Base-by-base conservation (phyloP, 2,329 filamentous ascomycete genomes). In the Trichoderma afroharzianum region DNA sequence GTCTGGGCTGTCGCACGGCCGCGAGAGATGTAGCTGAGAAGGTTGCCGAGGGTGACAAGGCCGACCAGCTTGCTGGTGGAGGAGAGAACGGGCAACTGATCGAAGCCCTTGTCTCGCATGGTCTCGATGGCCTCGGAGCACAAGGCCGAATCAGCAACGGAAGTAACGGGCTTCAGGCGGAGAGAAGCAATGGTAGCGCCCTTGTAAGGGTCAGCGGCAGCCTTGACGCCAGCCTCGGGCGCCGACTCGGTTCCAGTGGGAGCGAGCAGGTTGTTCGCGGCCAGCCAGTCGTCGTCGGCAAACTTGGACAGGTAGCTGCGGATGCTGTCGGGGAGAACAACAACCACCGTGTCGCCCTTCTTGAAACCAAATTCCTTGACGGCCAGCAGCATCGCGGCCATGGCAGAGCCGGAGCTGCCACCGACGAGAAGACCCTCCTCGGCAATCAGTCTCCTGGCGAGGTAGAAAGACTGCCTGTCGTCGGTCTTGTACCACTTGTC, bases 401-500 rank as follows among this genome's bases (percentile, higher is more conserved):
- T 92, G 53, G 96, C 95, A 75, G 94, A 97, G 72, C 96, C 96
- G 77, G 94, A 97, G 80, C 93, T 97, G 57, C 96, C 96, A 76
- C 96, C 96, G 24, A 97, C 94, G 9, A 99, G 87, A 15, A 99
- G 87, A 64, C 96, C 96, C 82, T 99, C 96, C 81, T 99, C 96
- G 18, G 94, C 88, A 76, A 99, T 99, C 68, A 99, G 84, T 57
- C 95, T 88, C 66, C 97, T 88, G n/a, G 96, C 93, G 78, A 93
- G 95, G 80, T 90, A 87, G 83, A 99, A 99, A 3, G 95, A 95
- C 80, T 97, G 93, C 73, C 89, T 88, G 79, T 99, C 96, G 73
- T 95, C 93, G 4, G 96, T 99, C 89, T 99, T 99, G 85, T 98
- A 98, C 96, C 96, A 99, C 79, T 92, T 92, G 81, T 98, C 93